These are phyloP conservation scores for Paecilomyces niveus DNA, from an alignment of 2,329 filamentous ascomycete genomes.

Conservation along the genomic window DNA sequence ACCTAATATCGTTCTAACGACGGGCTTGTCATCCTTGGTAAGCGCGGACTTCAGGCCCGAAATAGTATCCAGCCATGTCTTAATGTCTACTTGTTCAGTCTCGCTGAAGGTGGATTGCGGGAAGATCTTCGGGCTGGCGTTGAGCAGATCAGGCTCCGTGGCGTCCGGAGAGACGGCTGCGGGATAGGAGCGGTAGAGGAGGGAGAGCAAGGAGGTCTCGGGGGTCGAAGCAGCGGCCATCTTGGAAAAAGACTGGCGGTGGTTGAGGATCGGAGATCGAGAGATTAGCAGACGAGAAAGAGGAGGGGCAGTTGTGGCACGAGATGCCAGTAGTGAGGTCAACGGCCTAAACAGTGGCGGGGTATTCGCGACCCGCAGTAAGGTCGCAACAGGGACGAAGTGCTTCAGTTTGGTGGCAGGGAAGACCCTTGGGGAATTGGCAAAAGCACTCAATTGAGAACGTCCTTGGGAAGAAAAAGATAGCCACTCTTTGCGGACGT, in stretches of 20 bases:
- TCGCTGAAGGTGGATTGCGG: constrained; percentile 63
- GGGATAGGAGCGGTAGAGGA: constrained; percentile 40
- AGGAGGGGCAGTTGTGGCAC: not conserved
- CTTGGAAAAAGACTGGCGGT: constrained; percentile 2
- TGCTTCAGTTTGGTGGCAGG: constrained; percentile 7
- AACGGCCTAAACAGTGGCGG: constrained; percentile 1
- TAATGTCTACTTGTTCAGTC: constrained; percentile 77
- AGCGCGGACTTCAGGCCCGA: constrained; percentile 56
- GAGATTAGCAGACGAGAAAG: not conserved
- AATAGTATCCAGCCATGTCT: constrained; percentile 78
- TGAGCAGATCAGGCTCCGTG: constrained; percentile 36
- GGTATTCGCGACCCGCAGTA: constrained; percentile 13
- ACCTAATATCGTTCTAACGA: constrained; percentile 59
- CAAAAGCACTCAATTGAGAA: not conserved
- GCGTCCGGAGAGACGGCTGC: constrained; percentile 30
- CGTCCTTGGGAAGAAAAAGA: not conserved
- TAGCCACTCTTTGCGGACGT: not conserved
- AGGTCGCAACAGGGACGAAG: constrained; percentile 2
- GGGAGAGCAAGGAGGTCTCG: constrained; percentile 36
- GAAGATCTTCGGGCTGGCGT: constrained; percentile 57
- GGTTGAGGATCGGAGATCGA: constrained; percentile 12
- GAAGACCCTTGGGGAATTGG: not conserved
- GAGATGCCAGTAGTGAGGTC: not conserved
- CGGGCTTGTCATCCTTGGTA: constrained; percentile 45
- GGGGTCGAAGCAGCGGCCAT: constrained; percentile 30